A percentile compares a stretch with the other conserved stretches of the same genome.
These are phyloP conservation scores for Psilocybe tampanensis DNA, from an alignment of 768 basidiomycete genomes.

Conservation along the genomic window DNA sequence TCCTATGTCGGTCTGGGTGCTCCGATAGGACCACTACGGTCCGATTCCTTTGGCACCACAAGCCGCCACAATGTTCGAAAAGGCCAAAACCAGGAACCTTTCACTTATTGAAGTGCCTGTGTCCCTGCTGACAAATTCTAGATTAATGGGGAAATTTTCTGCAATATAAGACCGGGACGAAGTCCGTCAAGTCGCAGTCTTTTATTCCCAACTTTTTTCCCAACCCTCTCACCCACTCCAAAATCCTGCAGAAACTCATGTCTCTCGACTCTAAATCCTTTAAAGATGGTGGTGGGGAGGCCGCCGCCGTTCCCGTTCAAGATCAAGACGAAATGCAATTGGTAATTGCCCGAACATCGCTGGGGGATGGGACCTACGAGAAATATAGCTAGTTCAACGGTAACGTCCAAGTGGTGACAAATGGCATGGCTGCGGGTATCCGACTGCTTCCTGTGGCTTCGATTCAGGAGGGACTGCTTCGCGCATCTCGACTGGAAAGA, in stretches of 20 bases:
- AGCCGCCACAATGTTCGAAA: no score
- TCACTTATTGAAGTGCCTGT: no score
- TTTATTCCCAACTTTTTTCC: constrained; percentile 5
- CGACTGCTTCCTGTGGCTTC: constrained; percentile 35
- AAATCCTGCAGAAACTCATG: constrained; percentile 6
- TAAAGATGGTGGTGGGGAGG: constrained; percentile 28
- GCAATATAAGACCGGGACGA: not conserved
- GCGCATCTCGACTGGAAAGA: constrained; percentile 17
- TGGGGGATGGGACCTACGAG: constrained; percentile 32
- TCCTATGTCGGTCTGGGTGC: no score
- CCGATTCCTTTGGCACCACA: no score
- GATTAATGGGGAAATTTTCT: not conserved
- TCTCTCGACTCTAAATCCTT: constrained; percentile 25
- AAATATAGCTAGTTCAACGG: constrained; percentile 47
- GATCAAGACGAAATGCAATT: constrained; percentile 49
- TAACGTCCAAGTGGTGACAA: constrained; percentile 74
- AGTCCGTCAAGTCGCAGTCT: not conserved
- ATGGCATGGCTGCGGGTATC: constrained; percentile 94
- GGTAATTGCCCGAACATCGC: constrained; percentile 39
- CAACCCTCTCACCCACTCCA: not conserved
- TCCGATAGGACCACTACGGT: no score
- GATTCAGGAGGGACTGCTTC: constrained; percentile 22
- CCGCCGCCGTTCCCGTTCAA: constrained; percentile 15
- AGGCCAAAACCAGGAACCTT: no score
- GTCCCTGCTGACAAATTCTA: not conserved